Percentiles rank a stretch among this genome's conserved stretches.
Conservation (phyloP, 768 basidiomycete genomes). For the Glaciozyma martinii region DNA sequence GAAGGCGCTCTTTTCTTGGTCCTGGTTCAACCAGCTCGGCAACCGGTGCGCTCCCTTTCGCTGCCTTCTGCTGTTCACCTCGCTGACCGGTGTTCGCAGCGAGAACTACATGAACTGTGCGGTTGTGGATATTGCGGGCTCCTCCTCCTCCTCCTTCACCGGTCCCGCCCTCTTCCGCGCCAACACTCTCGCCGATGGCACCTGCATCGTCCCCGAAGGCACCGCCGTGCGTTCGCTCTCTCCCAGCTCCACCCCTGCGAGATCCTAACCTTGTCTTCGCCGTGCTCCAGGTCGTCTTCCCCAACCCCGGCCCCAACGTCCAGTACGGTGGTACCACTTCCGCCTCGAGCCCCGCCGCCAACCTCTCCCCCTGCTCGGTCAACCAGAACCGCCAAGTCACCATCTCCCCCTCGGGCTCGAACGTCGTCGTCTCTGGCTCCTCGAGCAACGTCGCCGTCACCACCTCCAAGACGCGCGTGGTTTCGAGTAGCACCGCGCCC, state of each 20-base stretch:
- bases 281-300: slow-evolving; percentile 16
- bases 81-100: neutral
- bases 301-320: slow-evolving; percentile 22
- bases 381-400: slow-evolving; percentile 18
- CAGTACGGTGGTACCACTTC: slow-evolving; percentile 2
- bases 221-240: neutral
- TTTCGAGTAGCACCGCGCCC: too few species aligned
- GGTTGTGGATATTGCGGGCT: slow-evolving; percentile 20
- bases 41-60: neutral
- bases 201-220: slow-evolving; percentile 19
- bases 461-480: neutral
- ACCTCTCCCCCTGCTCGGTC: slow-evolving; percentile 4
- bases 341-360: neutral
- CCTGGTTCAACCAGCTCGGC: slow-evolving; percentile 39
- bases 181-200: slow-evolving; percentile 19
- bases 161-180: slow-evolving; percentile 25
- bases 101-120: slow-evolving; percentile 21
- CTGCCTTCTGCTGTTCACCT: neutral
- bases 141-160: slow-evolving; percentile 10
- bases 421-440: neutral
- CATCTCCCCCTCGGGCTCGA: slow-evolving; percentile 7
- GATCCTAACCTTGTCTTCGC: neutral
- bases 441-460: neutral
- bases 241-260: neutral
- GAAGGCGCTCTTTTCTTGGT: slow-evolving; percentile 41